Evolutionary conservation across 2,329 filamentous ascomycete species (phyloP), one percentile per base, ranked within the genome.

Genomic region (Diatrype stigma): DNA sequence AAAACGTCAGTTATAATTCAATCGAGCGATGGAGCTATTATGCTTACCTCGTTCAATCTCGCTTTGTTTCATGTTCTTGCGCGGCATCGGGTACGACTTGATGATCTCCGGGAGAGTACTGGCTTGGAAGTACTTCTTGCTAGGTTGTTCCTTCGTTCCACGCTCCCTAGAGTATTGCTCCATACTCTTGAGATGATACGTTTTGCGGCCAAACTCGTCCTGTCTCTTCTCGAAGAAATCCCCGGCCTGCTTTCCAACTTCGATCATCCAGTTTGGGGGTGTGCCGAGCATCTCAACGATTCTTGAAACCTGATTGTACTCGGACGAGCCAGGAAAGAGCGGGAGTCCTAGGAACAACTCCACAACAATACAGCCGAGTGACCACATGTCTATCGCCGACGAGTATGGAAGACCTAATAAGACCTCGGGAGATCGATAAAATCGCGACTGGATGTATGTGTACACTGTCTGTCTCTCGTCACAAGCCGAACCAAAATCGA

Each of bases 381-480:
- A 99, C 94, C 94, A 99, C 93, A 99, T 99, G 66, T 99, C 94
- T 64, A 99, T 99, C 42, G 94, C 94, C 4, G 94, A 96, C 14
- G 94, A 97, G 69, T 99, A 99, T 53, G 94, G 94, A 45, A 99
- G 75, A 3, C 94, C 94, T n/a, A 99, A 77, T 35, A 99, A 73
- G 12, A 99, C 94, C 69, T 99, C 94, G 1, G 94, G 94, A 0
- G 94, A 99, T 57, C 94, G 86, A 72, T 99, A 99, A 72, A 99
- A 99, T 61, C 94, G 82, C 10, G 94, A 99, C 70, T 99, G 94
- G 54, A 99, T 99, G 69, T 99, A 99, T 6, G 94, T 99, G 70
- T 99, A 99, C 26, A 99, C 94, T 0, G 94, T 99, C 69, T 99
- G 94, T 47, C 94, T 86, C 73, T 99, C 94, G 69, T 99, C 94